Base-by-base conservation (phyloP, 345 rosid genomes). In the Eucalyptus regnans region DNA sequence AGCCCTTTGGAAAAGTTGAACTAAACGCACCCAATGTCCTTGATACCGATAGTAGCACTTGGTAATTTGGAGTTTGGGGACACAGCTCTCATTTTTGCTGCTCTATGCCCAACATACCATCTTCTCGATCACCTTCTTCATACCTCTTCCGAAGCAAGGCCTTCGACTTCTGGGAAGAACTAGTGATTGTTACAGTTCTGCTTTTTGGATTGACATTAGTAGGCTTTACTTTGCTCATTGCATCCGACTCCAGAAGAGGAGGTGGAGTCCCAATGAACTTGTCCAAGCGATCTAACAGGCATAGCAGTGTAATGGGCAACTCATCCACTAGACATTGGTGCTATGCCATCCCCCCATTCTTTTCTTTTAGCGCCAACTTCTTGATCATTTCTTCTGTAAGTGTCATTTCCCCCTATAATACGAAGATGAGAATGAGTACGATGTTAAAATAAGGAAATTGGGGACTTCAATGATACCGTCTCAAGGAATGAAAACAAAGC, bases 1-100 rank as follows among this genome's bases (percentile, higher is more conserved):
- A 52, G 23, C 9, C 56, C 9, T 0, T 52, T 52, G 56, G 2
- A 18, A 52, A 18, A 52, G 0, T 1, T 7, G 2, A 52, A 52
- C 20, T 52, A 52, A 18, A 52, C 4, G 23, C 56, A 18, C 56
- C 23, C 23, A 1, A 52, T 52, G 56, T 3, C 23, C 12, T 56
- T 56, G 27, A 20, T 20, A 20, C 60, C 60, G 8, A 56, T 56
- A 22, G 22, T 56, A 56, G 12, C 27, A 56, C 62, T 56, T 2
- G 62, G 27, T 23, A 56, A 23, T 56, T 56, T 22, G 27, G 29
- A 56, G 6, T 56, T 56, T 23, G 27, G 62, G 27, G 62, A 56
- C 60, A 56, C 62, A 56, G 27, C 12, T 56, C 1, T 56, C 62
- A 22, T 56, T 56, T 56, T 56, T 7, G 4, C 23, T 52, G 9